Conservation (phyloP, 2,329 filamentous ascomycete species). For the Penicillium sp. region DNA sequence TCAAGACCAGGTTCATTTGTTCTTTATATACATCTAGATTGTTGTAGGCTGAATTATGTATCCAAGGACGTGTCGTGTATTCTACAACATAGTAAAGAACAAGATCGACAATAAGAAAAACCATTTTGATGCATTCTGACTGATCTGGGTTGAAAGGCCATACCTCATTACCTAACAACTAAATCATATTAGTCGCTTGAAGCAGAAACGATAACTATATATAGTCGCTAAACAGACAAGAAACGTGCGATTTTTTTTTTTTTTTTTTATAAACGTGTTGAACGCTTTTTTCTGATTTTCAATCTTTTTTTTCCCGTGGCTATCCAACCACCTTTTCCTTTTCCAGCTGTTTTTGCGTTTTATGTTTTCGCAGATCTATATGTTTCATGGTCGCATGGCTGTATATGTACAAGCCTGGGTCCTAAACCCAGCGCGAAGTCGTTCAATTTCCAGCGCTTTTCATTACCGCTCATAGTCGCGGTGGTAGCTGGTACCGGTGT, state of each 20-base stretch:
- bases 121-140: not conserved
- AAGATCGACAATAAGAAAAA: not conserved
- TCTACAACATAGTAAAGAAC: not conserved
- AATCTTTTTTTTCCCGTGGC: constrained; percentile 12
- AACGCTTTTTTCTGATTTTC: not conserved
- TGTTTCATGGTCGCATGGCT: constrained; percentile 13
- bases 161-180: not conserved
- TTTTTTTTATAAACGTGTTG: not conserved
- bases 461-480: constrained; percentile 30
- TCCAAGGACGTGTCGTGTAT: too few relatives aligned
- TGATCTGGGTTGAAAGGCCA: not conserved
- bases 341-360: not conserved
- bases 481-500: constrained; percentile 36
- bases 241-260: not conserved
- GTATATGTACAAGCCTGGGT: constrained; percentile 10
- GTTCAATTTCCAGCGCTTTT: not conserved
- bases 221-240: constrained; percentile 7
- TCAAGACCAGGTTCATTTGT: too few relatives aligned
- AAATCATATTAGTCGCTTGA: not conserved
- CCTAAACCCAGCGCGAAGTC: constrained; percentile 3
- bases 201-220: not conserved
- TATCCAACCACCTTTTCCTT: not conserved
- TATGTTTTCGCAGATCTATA: not conserved
- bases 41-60: too few relatives aligned
- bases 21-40: too few relatives aligned